Conservation (phyloP, 129 eudicot species). For the Artemisia tridentata region DNA sequence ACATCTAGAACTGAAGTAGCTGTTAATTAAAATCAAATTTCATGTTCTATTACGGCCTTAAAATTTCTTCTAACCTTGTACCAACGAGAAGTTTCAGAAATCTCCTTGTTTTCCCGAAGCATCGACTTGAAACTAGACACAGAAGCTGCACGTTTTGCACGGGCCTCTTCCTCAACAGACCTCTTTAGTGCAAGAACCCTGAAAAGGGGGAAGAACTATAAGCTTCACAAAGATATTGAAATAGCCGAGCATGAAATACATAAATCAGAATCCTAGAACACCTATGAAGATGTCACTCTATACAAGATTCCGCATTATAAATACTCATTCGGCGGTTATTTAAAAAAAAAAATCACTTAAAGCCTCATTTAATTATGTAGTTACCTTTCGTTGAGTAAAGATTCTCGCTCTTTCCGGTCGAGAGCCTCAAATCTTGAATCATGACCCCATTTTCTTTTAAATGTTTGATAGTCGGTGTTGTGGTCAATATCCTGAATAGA, state of each 20-base stretch:
- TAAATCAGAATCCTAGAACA: background rate
- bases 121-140: conserved; percentile 58
- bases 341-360: background rate
- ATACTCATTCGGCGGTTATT: conserved; percentile 16
- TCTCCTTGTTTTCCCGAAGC: conserved; percentile 70
- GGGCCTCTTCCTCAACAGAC: conserved; percentile 80
- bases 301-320: conserved; percentile 19
- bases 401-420: conserved; percentile 87
- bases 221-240: conserved; percentile 5
- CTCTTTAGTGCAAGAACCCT: conserved; percentile 75
- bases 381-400: conserved; percentile 85
- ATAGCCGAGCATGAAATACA: background rate
- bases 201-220: conserved; percentile 16
- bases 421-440: conserved; percentile 85
- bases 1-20: too few relatives aligned
- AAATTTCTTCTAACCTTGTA: conserved; percentile 52
- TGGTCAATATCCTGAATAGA: conserved; percentile 66
- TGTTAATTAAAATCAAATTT: too few relatives aligned
- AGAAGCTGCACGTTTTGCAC: conserved; percentile 54
- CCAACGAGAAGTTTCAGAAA: conserved; percentile 81
- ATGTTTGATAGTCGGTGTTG: conserved; percentile 77
- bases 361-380: background rate
- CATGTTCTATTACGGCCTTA: too few relatives aligned
- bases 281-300: conserved; percentile 17
- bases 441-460: conserved; percentile 82